A percentile compares a stretch with the other conserved stretches of the same genome.
phyloP scores from a whole-genome alignment of 371 early-diverging fungal species.

The Parasitella parasitica region DNA sequence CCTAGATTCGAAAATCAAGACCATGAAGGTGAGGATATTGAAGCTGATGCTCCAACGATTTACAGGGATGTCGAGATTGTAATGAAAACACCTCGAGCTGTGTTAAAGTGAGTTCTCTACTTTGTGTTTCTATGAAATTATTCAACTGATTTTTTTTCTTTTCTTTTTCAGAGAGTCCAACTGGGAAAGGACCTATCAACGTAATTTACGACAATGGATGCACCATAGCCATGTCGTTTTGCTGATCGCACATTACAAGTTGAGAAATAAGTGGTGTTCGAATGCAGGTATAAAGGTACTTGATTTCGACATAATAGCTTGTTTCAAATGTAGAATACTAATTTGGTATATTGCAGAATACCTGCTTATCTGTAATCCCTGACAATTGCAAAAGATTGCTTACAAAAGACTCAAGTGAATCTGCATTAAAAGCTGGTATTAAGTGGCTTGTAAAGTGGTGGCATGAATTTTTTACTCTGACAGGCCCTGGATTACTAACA shows the following conservation, averaged over 20 bases:
- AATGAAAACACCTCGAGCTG: slow-evolving; percentile 29
- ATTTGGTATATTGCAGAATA: slow-evolving; percentile 9
- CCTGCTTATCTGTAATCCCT: slow-evolving; percentile 34
- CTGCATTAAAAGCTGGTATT: slow-evolving; percentile 20
- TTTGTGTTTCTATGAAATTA: too few species aligned
- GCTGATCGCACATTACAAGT: slow-evolving; percentile 37
- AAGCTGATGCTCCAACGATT: not conserved
- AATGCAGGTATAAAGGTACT: slow-evolving; percentile 29
- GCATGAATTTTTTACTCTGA: slow-evolving; percentile 50
- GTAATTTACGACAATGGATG: slow-evolving; percentile 37
- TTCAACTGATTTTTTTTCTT: too few species aligned
- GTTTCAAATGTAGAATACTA: too few species aligned
- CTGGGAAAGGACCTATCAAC: slow-evolving; percentile 34
- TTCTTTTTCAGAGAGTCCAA: slow-evolving; percentile 30
- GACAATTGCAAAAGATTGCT: slow-evolving; percentile 24
- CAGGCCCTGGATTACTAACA: slow-evolving; percentile 42
- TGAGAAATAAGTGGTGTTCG: slow-evolving; percentile 46
- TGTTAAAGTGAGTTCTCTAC: slow-evolving; percentile 22
- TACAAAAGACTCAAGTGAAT: slow-evolving; percentile 10
- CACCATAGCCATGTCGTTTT: slow-evolving; percentile 40
- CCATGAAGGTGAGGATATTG: not conserved
- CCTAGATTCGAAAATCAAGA: not conserved
- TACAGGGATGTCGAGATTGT: slow-evolving; percentile 46
- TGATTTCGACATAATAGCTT: too few species aligned
- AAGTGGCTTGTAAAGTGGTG: slow-evolving; percentile 62